These are phyloP conservation scores for Phytophthora gonapodyides DNA, from an alignment of 352 stramenopile species.

Conservation along the genomic window DNA sequence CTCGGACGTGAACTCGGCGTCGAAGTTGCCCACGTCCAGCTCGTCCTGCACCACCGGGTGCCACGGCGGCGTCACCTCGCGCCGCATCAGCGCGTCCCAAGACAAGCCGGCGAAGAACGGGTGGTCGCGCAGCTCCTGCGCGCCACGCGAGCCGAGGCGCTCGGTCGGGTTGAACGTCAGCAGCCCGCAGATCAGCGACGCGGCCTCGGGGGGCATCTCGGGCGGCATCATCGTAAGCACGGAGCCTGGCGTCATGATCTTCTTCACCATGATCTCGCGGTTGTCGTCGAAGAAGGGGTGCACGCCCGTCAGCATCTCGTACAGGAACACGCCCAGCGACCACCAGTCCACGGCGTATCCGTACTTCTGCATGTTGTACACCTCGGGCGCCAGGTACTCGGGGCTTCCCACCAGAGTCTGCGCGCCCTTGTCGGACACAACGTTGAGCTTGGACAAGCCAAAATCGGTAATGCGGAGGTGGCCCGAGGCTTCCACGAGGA, in stretches of 20 bases:
- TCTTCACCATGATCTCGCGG: constrained; percentile 83
- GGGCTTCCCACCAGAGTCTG: constrained; percentile 81
- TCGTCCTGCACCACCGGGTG: constrained; percentile 68
- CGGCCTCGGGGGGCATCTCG: constrained; percentile 69
- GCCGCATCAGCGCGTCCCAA: constrained; percentile 78
- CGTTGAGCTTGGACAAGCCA: constrained; percentile 79
- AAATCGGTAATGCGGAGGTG: constrained; percentile 99
- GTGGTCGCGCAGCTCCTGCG: constrained; percentile 76
- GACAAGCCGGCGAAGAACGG: constrained; percentile 86
- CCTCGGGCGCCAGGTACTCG: constrained; percentile 91
- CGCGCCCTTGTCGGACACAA: constrained; percentile 70
- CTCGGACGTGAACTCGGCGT: constrained; percentile 75
- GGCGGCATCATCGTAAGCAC: constrained; percentile 64
- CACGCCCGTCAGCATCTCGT: constrained; percentile 90
- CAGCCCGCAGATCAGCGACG: constrained; percentile 73
- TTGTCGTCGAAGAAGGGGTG: constrained; percentile 91
- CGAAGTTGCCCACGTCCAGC: constrained; percentile 81
- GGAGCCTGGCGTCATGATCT: constrained; percentile 83
- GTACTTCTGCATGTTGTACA: constrained; percentile 75
- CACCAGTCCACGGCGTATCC: constrained; percentile 93
- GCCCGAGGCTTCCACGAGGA: constrained; percentile 82
- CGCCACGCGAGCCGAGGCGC: constrained; percentile 62
- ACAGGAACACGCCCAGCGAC: constrained; percentile 90
- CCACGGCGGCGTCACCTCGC: constrained; percentile 65
- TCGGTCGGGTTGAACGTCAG: constrained; percentile 76